These are phyloP conservation scores for Arachis hypogaea DNA, from an alignment of 306 rosid genomes.

Conservation along the genomic window DNA sequence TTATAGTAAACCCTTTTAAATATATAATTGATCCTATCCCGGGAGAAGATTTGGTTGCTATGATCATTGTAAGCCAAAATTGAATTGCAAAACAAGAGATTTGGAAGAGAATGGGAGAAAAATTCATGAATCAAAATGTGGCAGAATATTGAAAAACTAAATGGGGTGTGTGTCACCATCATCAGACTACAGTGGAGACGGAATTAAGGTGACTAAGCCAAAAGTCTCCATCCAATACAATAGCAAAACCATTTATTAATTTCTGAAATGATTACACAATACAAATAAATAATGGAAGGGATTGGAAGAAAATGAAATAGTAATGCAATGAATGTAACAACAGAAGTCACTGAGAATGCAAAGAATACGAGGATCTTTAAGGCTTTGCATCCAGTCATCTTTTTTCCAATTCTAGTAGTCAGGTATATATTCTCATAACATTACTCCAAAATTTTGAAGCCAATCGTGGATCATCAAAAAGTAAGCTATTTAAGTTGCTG, in stretches of 20 bases:
- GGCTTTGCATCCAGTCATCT: conserved; percentile 39
- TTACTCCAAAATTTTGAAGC: conserved; percentile 44
- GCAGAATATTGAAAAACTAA: neutral
- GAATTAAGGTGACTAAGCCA: conserved; percentile 3
- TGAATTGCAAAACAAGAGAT: neutral
- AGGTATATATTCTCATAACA: conserved; percentile 44
- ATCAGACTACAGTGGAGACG: conserved; percentile 7
- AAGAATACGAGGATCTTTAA: conserved; percentile 41
- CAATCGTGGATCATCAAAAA: conserved; percentile 44
- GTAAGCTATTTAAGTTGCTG: conserved; percentile 49
- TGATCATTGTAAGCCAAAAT: neutral
- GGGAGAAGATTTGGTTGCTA: neutral
- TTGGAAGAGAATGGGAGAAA: neutral
- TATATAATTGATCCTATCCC: neutral
- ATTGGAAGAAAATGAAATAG: neutral
- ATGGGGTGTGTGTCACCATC: conserved; percentile 9
- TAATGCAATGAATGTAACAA: conserved; percentile 28
- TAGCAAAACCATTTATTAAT: conserved; percentile 14
- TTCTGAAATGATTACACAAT: conserved; percentile 17
- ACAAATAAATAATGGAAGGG: conserved; percentile 36
- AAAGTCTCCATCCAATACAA: conserved; percentile 27
- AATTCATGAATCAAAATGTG: neutral
- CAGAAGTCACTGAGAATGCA: conserved; percentile 12
- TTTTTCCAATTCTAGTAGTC: conserved; percentile 39
- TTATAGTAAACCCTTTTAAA: too few species aligned